Evolutionary conservation across 2,329 filamentous ascomycete species (phyloP), one percentile per base, ranked within the genome.

Genomic region (Fusarium keratoplasticum): DNA sequence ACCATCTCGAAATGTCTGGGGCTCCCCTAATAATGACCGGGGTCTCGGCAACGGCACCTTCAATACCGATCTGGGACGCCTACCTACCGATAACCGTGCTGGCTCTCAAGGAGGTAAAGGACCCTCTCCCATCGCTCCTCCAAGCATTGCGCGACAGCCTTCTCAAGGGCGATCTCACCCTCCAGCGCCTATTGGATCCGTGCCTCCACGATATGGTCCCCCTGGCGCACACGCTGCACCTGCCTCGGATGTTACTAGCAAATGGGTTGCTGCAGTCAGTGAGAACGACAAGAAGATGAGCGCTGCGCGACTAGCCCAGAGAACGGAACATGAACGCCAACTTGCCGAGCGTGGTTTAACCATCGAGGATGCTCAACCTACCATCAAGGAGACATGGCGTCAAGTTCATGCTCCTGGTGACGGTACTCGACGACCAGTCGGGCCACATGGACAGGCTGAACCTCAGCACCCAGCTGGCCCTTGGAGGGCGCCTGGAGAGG

Each of bases 11-110:
- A 94, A 92, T 78, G 92, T 95, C 20, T 95, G 93, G 93, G 93
- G 91, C 20, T 90, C 92, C 50, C 92, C 91, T n/a, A 90, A 90
- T 64, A 92, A 89, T 76, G 91, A 94, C 74, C 88, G 91, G 63
- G 91, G 90, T 13, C 90, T 95, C 22, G 93, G 93, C 5, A 95
- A 95, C 80, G 93, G 93, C 50, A 94, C 93, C 0, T 95, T 95
- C 77, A 90, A 89, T 66, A 87, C 89, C 14, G 89, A 91, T 74
- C 86, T 92, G 61, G 87, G 86, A 31, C 85, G 86, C 52, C 80
- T 87, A 3, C 67, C 74, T 40, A 31, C 72, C 20, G 82, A 88
- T 14, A 84, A 85, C 61, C 61, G 71, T 25, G 81, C 86, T 13
- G 67, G 74, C 11, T 58, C 81, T 76, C 66, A 82, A 78, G 76